Base-by-base conservation (phyloP, 2,329 filamentous ascomycete genomes). In the Akanthomyces dipterigenus region DNA sequence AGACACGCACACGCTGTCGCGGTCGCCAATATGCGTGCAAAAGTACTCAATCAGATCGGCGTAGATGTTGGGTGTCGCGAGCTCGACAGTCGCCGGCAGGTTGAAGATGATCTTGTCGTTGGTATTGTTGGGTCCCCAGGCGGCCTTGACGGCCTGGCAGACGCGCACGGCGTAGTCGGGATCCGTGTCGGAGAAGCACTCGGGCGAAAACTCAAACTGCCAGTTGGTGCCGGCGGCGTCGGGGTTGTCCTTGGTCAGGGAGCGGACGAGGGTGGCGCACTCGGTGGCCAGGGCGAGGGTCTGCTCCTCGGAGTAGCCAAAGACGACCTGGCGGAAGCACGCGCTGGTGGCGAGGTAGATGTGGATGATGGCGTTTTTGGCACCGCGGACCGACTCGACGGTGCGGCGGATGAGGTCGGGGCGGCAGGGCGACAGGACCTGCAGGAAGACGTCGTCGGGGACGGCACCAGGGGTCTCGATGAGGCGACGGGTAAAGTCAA, bases 41-140 rank as follows among this genome's bases (percentile, higher is more conserved):
- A 99, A 99, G 77, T 91, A 96, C 74, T 99, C 95, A 64, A 99
- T 90, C 77, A 96, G 89, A 71, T 99, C 95, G 55, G 95, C 95
- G 73, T 95, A 99, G 53, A 97, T 84, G 72, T 99, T 99, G 38
- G 93, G 93, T 1, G 95, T 97, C 0, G 91, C 78, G 87, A 97
- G 88, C 77, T 99, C 95, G 40, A 98, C 93, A 0, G 95, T 99
- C 1, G 95, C 93, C 0, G 95, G 93, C 56, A 99, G 82, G 78
- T 98, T 98, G 82, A 99, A 95, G 72, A 99, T 96, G 74, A 99
- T 91, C 55, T 57, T 57, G 53, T 88, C 90, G 68, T 86, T 88
- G 73, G 91, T 85, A 43, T 80, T 85, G 0, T 84, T 86, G 1
- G 95, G 93, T 64, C 82, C 92, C 95, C 95, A 99, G 1, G 93